Evolutionary conservation across 2,329 filamentous ascomycete species (phyloP), one percentile per base, ranked within the genome.

Genomic region (Colletotrichum gigasporum): DNA sequence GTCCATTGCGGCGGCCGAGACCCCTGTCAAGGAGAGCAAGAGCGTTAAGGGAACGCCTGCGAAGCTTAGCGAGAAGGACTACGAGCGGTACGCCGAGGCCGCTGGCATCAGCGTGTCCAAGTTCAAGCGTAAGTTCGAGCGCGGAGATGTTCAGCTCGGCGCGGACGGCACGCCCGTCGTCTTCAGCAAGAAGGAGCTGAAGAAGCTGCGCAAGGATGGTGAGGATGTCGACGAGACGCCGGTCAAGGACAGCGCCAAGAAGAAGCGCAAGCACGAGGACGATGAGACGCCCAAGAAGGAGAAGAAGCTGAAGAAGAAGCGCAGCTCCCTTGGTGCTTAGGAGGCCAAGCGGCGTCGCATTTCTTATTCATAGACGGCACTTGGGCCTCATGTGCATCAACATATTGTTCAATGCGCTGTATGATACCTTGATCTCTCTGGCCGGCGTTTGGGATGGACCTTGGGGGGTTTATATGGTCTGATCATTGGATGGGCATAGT

Each of bases 111-210:
- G 89, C 7, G 86, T 91, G 56, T 88, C 87, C 81, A 91, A 92
- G 80, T 94, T 93, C 80, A 89, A 91, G 83, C 85, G 90, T 76
- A 93, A 93, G 84, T 88, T 88, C 69, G 91, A 92, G 79, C 86
- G 90, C 67, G 91, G 91, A 35, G 90, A 93, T 72, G 90, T 94
- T 68, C 83, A 87, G 73, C 80, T 93, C 68, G 84, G 84, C 70
- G 79, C 80, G 11, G 86, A 91, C 66, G 91, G 91, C 61, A 89
- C 84, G 53, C 88, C 91, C 39, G 83, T 87, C 69, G 82, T 91
- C 4, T 78, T 89, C 71, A 91, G 88, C 82, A 93, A 93, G 84
- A 93, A 92, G 81, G 89, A 92, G 47, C 77, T 90, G 72, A 92
- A 92, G 85, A 91, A 91, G 82, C 80, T 85, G 63, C 88, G 86